Evolutionary conservation across 306 rosid genomes (phyloP).

Genomic region (Prunus kanzakura): DNA sequence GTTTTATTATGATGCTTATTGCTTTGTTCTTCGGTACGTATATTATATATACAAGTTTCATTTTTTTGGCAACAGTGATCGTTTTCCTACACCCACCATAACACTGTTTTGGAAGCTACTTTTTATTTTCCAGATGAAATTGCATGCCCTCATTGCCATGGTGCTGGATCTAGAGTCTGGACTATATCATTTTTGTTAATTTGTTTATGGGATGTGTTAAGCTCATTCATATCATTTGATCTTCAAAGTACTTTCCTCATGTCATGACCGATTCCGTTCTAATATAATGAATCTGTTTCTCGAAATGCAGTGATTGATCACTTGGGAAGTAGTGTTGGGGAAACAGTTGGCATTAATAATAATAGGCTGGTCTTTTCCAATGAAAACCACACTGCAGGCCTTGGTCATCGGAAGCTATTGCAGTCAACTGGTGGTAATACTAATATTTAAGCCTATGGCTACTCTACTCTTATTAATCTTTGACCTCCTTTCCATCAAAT

Average conservation of each 20-base stretch:
- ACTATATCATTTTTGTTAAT: no score
- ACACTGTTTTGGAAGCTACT: neutral
- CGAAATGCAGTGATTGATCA: slow-evolving; percentile 17
- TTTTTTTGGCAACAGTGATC: no score
- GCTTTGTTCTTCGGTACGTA: slow-evolving; percentile 31
- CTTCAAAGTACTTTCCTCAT: neutral
- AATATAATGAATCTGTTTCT: neutral
- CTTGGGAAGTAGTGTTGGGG: slow-evolving; percentile 17
- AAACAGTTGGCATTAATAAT: slow-evolving; percentile 8
- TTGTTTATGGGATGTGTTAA: neutral
- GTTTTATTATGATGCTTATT: no score
- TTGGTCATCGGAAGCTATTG: slow-evolving; percentile 32
- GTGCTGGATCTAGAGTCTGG: neutral
- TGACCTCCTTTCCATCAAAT: no score
- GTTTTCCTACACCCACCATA: neutral
- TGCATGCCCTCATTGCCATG: neutral
- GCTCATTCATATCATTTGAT: no score
- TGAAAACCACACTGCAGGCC: slow-evolving; percentile 14
- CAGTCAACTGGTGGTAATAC: slow-evolving; percentile 33
- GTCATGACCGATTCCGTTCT: neutral
- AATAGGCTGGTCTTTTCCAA: slow-evolving; percentile 17
- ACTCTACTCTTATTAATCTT: no score
- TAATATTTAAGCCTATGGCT: neutral
- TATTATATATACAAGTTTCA: no score
- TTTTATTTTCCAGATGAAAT: neutral